These are phyloP conservation scores for Steccherinum ochraceum DNA, from an alignment of 768 basidiomycete species.

Conservation along the genomic window DNA sequence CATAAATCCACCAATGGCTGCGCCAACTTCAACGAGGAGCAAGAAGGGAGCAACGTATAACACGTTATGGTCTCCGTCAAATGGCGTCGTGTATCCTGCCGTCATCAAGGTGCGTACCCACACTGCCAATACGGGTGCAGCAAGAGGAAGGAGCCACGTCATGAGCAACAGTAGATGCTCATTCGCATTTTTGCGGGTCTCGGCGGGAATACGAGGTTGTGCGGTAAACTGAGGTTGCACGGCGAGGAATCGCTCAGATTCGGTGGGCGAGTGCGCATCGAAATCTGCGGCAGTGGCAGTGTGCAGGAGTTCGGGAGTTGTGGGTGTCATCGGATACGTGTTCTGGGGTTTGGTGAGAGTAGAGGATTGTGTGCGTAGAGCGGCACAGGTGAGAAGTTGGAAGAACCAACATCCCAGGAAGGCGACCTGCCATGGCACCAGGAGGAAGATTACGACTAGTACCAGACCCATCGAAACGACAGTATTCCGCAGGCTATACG, in stretches of 20 bases:
- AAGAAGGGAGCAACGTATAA: conserved; percentile 59
- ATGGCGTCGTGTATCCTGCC: conserved; percentile 75
- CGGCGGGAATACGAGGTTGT: neutral
- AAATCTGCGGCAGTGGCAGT: neutral
- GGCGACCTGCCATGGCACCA: conserved; percentile 91
- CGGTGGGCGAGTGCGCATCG: neutral
- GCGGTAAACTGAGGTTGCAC: neutral
- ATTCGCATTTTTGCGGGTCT: neutral
- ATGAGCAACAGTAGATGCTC: conserved; percentile 67
- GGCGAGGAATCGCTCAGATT: neutral
- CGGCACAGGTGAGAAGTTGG: conserved; percentile 60
- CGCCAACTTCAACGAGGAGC: conserved; percentile 43
- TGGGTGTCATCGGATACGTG: neutral
- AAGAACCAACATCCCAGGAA: conserved; percentile 81
- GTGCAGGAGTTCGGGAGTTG: neutral
- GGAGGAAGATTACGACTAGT: conserved; percentile 56
- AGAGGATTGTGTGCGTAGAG: neutral
- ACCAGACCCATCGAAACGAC: conserved; percentile 56
- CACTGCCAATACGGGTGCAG: conserved; percentile 72
- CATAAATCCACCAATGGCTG: neutral
- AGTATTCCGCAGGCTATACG: conserved; percentile 34
- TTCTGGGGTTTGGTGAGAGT: neutral
- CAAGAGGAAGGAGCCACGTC: conserved; percentile 75
- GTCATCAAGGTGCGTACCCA: conserved; percentile 86
- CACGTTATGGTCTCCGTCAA: conserved; percentile 76